phyloP scores from a whole-genome alignment of 2,329 filamentous ascomycete genomes.

The Phyllosticta ampelicida region DNA sequence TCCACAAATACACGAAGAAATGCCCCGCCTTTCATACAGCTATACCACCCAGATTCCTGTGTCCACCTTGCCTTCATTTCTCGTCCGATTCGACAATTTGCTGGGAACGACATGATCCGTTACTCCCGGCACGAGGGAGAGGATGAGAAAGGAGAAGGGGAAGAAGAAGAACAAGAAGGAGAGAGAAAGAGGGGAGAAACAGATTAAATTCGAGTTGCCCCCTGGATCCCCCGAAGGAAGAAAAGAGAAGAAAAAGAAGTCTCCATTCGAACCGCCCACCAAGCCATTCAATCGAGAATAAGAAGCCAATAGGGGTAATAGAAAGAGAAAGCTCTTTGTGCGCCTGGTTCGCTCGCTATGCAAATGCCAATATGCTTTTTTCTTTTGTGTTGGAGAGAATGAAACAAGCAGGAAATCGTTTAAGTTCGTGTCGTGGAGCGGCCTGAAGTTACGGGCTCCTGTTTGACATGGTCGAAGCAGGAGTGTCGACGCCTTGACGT shows the following conservation, averaged over 20 bases:
- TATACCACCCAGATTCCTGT: not conserved
- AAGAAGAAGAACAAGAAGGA: not conserved
- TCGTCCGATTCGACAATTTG: not conserved
- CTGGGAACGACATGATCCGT: not conserved
- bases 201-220: not conserved
- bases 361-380: slow-evolving; percentile 10
- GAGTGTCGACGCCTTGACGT: slow-evolving; percentile 20
- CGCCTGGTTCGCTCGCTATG: slow-evolving; percentile 10
- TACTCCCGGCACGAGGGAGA: not conserved
- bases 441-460: slow-evolving; percentile 2
- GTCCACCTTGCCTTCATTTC: not conserved
- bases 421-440: not conserved
- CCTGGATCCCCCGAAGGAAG: not conserved
- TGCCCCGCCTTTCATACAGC: not conserved
- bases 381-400: not conserved
- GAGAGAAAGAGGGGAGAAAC: too few relatives aligned
- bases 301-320: not conserved
- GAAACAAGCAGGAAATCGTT: not conserved
- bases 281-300: not conserved
- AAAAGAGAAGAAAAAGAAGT: not conserved
- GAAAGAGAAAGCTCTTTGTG: not conserved
- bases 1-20: not conserved
- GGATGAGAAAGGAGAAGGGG: not conserved
- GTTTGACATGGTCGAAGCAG: slow-evolving; percentile 17
- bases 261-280: not conserved